Base-by-base conservation (phyloP, 148 eudicot species). In the Talinum fruticosum region DNA sequence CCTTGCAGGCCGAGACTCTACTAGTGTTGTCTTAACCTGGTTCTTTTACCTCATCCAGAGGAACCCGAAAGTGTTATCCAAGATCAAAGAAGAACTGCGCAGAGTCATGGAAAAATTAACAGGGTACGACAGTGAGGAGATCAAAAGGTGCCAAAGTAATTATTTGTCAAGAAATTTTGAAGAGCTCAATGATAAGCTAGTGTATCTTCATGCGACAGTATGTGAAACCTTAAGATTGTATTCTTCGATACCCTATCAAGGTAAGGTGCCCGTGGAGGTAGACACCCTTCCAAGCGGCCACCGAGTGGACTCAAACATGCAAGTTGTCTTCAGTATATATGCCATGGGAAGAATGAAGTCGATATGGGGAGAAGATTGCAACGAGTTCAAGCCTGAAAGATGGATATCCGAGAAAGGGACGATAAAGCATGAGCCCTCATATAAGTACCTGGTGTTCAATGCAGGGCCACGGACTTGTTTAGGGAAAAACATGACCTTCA, bases 201-300 rank as follows among this genome's bases (percentile, higher is more conserved):
- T 84, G 26, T 84, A 87, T 71, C 67, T 87, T 36, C 87, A 87
- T 57, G 89, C 78, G 1, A 79, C 85, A 10, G 19, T 87, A 32
- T 84, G 87, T 38, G 87, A 86, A 62, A 36, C 81, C 13, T 21
- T 86, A 28, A 86, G 87, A 71, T 72, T 86, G 45, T 84, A 86
- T 61, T 87, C 89, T 51, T 85, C 89, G 2, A 80, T 84, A 21
- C 78, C 83, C 6, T 82, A 82, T 33, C 79, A 84, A 70, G 66
- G 71, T 23, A 87, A 87, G 82, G 69, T 18, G 24, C 87, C 87
- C 0, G 1, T 75, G 24, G 35, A 67, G 44, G 23, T 74, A 4
- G 87, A 87, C 26, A 66, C 76, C n/a, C 84, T 87, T 1, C 89
- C 89, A 4, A 84, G 82, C 5, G 89, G 89, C 29, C 85, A 82